Conservation (phyloP, 1,284 basidiomycete species). For the Phaffia rhodozyma region DNA sequence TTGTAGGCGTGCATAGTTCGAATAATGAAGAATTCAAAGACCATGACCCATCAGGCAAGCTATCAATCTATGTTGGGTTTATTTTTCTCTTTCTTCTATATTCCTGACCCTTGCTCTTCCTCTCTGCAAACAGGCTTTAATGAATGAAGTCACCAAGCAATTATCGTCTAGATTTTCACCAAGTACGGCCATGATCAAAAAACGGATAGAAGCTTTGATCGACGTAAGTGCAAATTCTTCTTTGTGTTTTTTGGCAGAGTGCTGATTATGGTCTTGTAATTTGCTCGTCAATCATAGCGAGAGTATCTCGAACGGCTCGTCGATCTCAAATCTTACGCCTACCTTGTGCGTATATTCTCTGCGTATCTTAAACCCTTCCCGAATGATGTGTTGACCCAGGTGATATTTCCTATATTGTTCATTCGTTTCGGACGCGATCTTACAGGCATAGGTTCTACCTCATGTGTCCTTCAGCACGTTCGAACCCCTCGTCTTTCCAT, state of each 20-base stretch:
- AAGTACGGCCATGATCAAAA: conserved; percentile 76
- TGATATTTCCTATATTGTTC: too few relatives aligned
- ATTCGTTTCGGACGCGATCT: too few relatives aligned
- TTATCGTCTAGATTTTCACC: conserved; percentile 75
- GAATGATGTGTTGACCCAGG: too few relatives aligned
- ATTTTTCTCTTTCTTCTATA: not conserved
- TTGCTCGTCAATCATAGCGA: conserved; percentile 39
- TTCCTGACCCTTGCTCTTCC: not conserved
- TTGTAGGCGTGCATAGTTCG: conserved; percentile 85
- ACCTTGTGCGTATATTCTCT: conserved; percentile 5
- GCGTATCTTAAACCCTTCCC: not conserved
- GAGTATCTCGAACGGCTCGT: conserved; percentile 57
- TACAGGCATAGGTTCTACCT: too few relatives aligned
- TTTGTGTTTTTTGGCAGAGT: not conserved
- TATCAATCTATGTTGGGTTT: not conserved
- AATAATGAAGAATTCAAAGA: conserved; percentile 77
- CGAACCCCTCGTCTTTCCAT: too few relatives aligned
- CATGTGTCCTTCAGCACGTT: too few relatives aligned
- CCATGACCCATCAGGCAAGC: not conserved
- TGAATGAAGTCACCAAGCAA: conserved; percentile 83
- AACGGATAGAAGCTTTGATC: conserved; percentile 84
- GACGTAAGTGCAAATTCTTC: conserved; percentile 49
- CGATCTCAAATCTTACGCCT: conserved; percentile 9
- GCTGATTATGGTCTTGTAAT: conserved; percentile 10
- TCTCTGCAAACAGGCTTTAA: conserved; percentile 41